These are phyloP conservation scores for Fusarium oligoseptatum DNA, from an alignment of 2,329 filamentous ascomycete genomes.

Conservation along the genomic window DNA sequence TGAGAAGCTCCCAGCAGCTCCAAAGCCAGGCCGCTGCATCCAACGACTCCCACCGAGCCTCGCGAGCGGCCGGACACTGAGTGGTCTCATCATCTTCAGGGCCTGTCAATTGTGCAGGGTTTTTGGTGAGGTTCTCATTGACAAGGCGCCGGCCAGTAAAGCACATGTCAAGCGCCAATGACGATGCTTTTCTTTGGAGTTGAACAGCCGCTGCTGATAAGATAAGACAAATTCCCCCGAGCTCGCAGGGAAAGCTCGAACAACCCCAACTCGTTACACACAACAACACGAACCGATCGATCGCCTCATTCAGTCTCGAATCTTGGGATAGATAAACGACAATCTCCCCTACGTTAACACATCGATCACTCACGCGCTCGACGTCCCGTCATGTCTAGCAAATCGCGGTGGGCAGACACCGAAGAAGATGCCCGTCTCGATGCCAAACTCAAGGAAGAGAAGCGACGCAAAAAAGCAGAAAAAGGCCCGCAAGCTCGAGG, in stretches of 20 bases:
- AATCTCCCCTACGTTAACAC: neutral
- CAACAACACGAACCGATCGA: conserved; percentile 5
- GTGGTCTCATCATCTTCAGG: conserved; percentile 36
- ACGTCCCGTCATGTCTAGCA: conserved; percentile 66
- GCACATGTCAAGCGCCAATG: conserved; percentile 26
- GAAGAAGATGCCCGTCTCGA: conserved; percentile 84
- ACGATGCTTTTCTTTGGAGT: conserved; percentile 31
- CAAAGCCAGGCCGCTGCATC: conserved; percentile 13
- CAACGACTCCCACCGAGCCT: conserved; percentile 29
- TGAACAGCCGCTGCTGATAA: conserved; percentile 36
- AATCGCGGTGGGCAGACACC: conserved; percentile 90
- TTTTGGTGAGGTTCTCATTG: conserved; percentile 4
- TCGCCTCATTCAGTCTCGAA: neutral
- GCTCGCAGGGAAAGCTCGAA: neutral
- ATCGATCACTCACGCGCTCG: neutral
- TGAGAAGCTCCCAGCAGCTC: conserved; percentile 45
- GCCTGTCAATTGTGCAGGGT: neutral
- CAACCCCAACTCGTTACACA: neutral
- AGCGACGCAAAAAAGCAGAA: conserved; percentile 85
- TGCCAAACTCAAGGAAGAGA: conserved; percentile 85
- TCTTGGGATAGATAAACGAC: neutral
- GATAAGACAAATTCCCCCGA: conserved; percentile 39
- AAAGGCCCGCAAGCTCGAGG: conserved; percentile 79
- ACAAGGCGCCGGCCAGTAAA: neutral
- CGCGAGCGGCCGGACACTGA: conserved; percentile 20